phyloP scores from a whole-genome alignment of 352 stramenopile genomes.

The Phytophthora kernoviae region DNA sequence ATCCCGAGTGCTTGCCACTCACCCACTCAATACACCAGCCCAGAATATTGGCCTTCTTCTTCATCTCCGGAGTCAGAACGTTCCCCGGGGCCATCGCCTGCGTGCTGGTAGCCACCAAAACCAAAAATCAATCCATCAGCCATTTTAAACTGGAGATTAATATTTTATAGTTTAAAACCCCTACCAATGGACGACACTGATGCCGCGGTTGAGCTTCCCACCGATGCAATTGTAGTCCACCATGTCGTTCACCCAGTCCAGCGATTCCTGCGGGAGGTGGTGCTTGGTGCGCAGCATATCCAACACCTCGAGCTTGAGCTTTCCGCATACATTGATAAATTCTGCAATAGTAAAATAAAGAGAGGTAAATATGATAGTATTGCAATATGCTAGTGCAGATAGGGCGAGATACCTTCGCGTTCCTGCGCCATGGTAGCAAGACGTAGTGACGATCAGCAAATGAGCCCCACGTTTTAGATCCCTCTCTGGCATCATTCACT shows the following conservation, averaged over 20 bases:
- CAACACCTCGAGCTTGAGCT: constrained; percentile 82
- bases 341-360: constrained; percentile 39
- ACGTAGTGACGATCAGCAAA: constrained; percentile 29
- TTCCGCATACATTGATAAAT: constrained; percentile 74
- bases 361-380: background rate
- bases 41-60: constrained; percentile 91
- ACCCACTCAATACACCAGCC: constrained; percentile 99
- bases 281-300: constrained; percentile 66
- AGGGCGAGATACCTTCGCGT: constrained; percentile 31
- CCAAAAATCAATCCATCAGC: constrained; percentile 3
- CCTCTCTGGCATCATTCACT: constrained; percentile 6
- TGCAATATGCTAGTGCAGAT: background rate
- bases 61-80: constrained; percentile 64
- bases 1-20: constrained; percentile 8
- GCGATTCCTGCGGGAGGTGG: constrained; percentile 75
- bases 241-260: constrained; percentile 82
- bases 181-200: constrained; percentile 94
- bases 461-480: constrained; percentile 22
- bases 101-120: constrained; percentile 37
- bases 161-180: background rate
- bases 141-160: background rate
- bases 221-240: constrained; percentile 97
- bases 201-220: constrained; percentile 98
- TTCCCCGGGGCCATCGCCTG: constrained; percentile 59
- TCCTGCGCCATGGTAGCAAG: constrained; percentile 35